Base-by-base conservation (phyloP, 2,329 filamentous ascomycete genomes). In the Metarhizium sp. region DNA sequence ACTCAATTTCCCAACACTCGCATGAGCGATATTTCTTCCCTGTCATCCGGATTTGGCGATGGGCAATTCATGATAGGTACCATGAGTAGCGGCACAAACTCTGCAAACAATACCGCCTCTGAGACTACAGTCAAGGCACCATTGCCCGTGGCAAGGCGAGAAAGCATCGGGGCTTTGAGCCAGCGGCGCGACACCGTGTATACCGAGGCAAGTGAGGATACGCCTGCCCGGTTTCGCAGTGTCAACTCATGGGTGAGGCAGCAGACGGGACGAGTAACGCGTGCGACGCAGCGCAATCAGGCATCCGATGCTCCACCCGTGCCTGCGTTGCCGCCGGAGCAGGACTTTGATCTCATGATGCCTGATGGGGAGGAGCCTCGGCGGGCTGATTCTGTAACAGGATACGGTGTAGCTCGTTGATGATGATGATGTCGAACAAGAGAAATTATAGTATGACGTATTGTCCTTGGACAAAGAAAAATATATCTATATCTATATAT, bases 181-280 rank as follows among this genome's bases (percentile, higher is more conserved):
- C 52, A 51, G 38, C 42, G 55, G 13, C 72, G 79, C 34, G 78
- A 81, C 48, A 82, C 79, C 0, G 67, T 78, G 2, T 80, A 77
- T 60, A 82, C 80, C 0, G 70, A 74, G 52, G 71, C 74, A 4
- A 81, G 78, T 52, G 75, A 82, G 38, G 80, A 84, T 58, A 66
- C 69, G 48, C 76, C 79, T 5, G 73, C 79, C 14, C 75, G 78
- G 4, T 86, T 85, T 65, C 75, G 80, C 40, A 77, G 74, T 6
- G 73, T 87, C 55, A 76, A 73, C 55, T 84, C 81, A 34, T 87
- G 84, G 84, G 83, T 87, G 2, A 77, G 78, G 60, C 82, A 87
- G 63, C 84, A 87, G 66, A 78, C 77, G 8, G 77, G 77, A 2
- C 75, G 80, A 2, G 66, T 82, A 34, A 75, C 75, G 61, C 72